phyloP scores from a whole-genome alignment of 225 moss, liverwort and hornwort species.

The Pseudisothecium myosuroides region DNA sequence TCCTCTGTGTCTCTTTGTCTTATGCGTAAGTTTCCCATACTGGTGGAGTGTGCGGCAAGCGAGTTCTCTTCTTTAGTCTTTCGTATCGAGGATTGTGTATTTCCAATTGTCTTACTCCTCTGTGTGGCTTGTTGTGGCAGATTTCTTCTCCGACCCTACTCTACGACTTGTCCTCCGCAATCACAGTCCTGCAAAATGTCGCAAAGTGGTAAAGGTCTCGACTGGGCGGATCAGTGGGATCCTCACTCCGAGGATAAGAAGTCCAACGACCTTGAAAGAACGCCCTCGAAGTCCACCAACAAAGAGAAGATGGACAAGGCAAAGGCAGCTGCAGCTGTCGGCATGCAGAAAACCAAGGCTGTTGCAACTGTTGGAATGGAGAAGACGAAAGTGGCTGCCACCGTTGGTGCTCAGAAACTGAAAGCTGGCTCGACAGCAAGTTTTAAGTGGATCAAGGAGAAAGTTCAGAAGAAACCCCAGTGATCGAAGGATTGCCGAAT shows the following conservation, averaged over 20 bases:
- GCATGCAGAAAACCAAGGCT: slow-evolving; percentile 72
- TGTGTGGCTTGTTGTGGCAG: not conserved
- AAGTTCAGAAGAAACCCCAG: slow-evolving; percentile 63
- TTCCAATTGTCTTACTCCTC: not conserved
- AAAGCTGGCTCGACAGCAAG: slow-evolving; percentile 61
- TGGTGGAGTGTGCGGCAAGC: not conserved
- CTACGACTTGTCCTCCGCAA: not conserved
- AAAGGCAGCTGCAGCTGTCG: slow-evolving; percentile 71
- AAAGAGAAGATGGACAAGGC: slow-evolving; percentile 86
- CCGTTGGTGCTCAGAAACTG: slow-evolving; percentile 68
- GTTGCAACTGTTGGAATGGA: slow-evolving; percentile 58
- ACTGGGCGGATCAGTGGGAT: slow-evolving; percentile 97
- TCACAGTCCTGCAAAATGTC: slow-evolving; percentile 4
- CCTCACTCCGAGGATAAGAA: slow-evolving; percentile 52
- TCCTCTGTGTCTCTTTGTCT: not conserved
- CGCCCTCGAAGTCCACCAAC: slow-evolving; percentile 23
- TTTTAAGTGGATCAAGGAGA: slow-evolving; percentile 83
- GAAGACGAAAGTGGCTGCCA: slow-evolving; percentile 78
- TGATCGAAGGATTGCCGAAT: not conserved
- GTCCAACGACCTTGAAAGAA: not conserved
- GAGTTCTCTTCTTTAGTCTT: too few relatives aligned
- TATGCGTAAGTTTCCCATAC: not conserved
- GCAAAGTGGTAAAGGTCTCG: slow-evolving; percentile 42
- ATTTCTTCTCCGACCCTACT: not conserved
- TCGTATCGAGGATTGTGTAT: not conserved